phyloP scores from a whole-genome alignment of 2,329 filamentous ascomycete species.

The Pseudonectria foliicola region DNA sequence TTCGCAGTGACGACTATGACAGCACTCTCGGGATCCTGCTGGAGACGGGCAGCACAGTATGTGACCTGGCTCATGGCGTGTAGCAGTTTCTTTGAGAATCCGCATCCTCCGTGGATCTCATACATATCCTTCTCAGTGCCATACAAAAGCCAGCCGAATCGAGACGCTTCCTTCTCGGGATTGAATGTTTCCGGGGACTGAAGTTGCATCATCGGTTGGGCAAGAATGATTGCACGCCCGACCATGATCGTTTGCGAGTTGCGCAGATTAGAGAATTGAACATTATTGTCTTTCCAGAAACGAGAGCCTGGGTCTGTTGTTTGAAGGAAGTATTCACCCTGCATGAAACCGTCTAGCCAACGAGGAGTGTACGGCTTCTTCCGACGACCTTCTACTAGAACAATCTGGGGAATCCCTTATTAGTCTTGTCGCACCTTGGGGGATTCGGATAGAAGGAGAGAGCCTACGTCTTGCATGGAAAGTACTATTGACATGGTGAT shows the following conservation, averaged over 20 bases:
- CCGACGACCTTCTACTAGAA: conserved; percentile 30
- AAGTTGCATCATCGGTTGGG: conserved; percentile 32
- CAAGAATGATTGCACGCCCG: conserved; percentile 31
- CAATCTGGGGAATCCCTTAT: conserved; percentile 20
- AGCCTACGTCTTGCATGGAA: conserved; percentile 34
- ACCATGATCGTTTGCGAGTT: conserved; percentile 34
- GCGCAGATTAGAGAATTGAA: conserved; percentile 28
- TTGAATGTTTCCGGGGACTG: conserved; percentile 21
- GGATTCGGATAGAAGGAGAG: background rate
- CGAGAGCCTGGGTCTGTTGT: conserved; percentile 28
- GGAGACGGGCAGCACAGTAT: conserved; percentile 27
- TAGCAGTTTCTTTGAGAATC: conserved; percentile 34
- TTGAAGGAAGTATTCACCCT: conserved; percentile 29
- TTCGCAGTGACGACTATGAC: conserved; percentile 26
- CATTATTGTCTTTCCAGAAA: conserved; percentile 28
- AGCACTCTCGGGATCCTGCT: conserved; percentile 25
- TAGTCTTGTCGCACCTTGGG: background rate
- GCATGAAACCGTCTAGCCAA: conserved; percentile 31
- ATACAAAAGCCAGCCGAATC: conserved; percentile 34
- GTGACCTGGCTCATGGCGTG: conserved; percentile 32
- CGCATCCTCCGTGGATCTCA: conserved; percentile 35
- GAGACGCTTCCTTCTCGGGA: conserved; percentile 19
- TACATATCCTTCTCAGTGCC: conserved; percentile 27
- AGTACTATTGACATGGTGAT: conserved; percentile 31
- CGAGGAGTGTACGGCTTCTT: conserved; percentile 26